These are phyloP conservation scores for Lagerstroemia speciosa DNA, from an alignment of 345 rosid species.

Conservation along the genomic window DNA sequence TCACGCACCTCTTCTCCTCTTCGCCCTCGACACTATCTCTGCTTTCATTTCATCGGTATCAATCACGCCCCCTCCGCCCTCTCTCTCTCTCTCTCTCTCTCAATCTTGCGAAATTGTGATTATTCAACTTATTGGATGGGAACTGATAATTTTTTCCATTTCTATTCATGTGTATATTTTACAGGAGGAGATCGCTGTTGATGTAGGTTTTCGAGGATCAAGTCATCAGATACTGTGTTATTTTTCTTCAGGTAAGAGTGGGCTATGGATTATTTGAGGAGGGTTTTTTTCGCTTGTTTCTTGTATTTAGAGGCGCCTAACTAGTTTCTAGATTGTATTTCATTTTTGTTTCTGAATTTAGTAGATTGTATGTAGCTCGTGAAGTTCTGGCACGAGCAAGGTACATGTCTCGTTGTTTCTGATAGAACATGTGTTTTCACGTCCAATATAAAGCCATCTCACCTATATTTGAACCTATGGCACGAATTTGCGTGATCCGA, in stretches of 20 bases:
- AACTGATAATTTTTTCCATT: not conserved
- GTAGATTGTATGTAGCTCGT: too few relatives aligned
- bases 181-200: not conserved
- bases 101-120: not conserved
- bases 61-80: not conserved
- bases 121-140: not conserved
- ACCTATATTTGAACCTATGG: not conserved
- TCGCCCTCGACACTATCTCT: not conserved
- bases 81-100: not conserved
- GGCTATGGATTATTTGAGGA: not conserved
- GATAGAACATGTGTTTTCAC: not conserved
- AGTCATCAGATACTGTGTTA: not conserved
- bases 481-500: not conserved
- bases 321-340: not conserved
- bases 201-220: not conserved
- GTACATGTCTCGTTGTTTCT: not conserved
- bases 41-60: not conserved
- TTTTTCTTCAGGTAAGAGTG: not conserved
- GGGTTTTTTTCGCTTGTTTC: not conserved
- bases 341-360: not conserved
- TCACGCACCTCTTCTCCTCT: not conserved
- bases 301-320: not conserved
- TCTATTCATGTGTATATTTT: not conserved
- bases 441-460: not conserved
- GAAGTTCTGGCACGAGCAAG: not conserved